Evolutionary conservation across 202 grass and related monocot genomes (phyloP).

Genomic region (Alloteropsis angusta): DNA sequence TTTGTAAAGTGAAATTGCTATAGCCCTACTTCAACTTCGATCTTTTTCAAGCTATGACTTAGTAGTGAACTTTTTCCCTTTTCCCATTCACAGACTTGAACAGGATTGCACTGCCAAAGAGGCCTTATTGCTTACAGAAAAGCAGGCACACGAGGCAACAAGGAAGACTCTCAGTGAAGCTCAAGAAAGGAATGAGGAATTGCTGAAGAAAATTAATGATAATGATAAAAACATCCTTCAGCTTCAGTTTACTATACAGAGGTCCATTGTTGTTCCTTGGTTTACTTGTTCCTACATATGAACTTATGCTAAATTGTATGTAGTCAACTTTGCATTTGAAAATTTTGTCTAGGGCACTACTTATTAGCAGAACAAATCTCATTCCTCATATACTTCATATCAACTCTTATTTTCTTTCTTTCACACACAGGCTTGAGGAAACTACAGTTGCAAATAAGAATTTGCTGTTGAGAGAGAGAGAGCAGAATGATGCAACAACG

Average conservation of each 20-base stretch:
- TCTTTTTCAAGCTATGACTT: slow-evolving; percentile 22
- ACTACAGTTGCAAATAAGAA: slow-evolving; percentile 48
- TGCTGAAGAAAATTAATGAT: slow-evolving; percentile 48
- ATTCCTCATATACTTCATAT: slow-evolving; percentile 21
- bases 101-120: slow-evolving; percentile 53
- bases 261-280: slow-evolving; percentile 32
- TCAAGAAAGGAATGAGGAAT: slow-evolving; percentile 60
- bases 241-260: slow-evolving; percentile 59
- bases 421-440: slow-evolving; percentile 68
- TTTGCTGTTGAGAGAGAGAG: slow-evolving; percentile 54
- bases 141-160: slow-evolving; percentile 43
- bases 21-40: background rate
- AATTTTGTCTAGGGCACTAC: background rate
- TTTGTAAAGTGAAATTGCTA: slow-evolving; percentile 14
- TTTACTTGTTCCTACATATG: slow-evolving; percentile 7
- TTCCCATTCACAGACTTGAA: slow-evolving; percentile 60
- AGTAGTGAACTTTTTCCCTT: background rate
- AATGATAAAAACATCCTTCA: slow-evolving; percentile 62
- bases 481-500: slow-evolving; percentile 52
- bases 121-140: slow-evolving; percentile 42
- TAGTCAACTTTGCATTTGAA: background rate
- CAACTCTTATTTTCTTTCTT: slow-evolving; percentile 18
- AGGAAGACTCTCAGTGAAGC: slow-evolving; percentile 43
- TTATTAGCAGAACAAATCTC: background rate
- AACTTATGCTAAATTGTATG: background rate